Evolutionary conservation across 1,139 yeast species (phyloP), one percentile per base, ranked within the genome.

Genomic region (Arxiozyma heterogenica): DNA sequence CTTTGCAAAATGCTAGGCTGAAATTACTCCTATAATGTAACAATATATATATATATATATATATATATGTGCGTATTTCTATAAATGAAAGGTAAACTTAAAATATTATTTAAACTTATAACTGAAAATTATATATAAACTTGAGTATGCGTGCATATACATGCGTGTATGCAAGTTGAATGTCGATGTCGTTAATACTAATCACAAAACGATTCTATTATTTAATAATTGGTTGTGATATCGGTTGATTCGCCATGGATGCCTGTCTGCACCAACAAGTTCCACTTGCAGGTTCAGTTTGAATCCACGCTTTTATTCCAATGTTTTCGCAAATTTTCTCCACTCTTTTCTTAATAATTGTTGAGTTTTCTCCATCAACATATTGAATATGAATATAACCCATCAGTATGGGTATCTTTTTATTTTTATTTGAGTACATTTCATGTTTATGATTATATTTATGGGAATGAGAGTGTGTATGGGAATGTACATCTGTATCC

Each of bases 301-400:
- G 88, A 34, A 83, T 73, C 75, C 80, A 75, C 11, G 76, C 83
- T 22, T 76, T 77, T 38, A 82, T 75, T n/a, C 68, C 65, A 43
- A 65, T 61, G 46, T 66, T 65, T 47, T 73, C 74, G 50, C 70
- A 66, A 30, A 74, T 71, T 55, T 73, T 75, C 55, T 79, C 83
- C n/a, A 84, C 84, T 63, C 83, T 78, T 57, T 76, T 78, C 61
- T 84, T 80, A 49, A 86, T 79, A 51, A 75, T 77, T 0, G 81
- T 75, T 12, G 82, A 75, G 64, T 83, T 84, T 59, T 86, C 91
- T 1, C 88, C 90, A 27, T 83, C 77, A 52, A 75, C 73, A 48
- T 83, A 77, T 66, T 84, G 94, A 20, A 87, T 74, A 64, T 86
- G 95, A 17, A 87, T 75, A 57, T 79, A 82, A 1, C 87, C 87